phyloP scores from a whole-genome alignment of 2,329 filamentous ascomycete genomes.

The Zymoseptoria brevis region DNA sequence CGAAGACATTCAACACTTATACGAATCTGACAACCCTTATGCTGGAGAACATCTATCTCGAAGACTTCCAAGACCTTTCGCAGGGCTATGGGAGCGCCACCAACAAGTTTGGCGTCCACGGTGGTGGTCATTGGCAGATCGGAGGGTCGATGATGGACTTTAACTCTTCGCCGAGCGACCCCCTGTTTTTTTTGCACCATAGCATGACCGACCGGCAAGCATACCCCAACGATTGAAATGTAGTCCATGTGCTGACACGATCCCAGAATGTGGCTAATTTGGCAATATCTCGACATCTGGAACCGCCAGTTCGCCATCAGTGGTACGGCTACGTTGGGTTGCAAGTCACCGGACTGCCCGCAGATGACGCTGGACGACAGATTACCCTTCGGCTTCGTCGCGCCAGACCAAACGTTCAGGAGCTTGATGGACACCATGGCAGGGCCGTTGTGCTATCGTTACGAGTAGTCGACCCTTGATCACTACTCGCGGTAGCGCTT shows the following conservation, averaged over 20 bases:
- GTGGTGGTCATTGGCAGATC: slow-evolving; percentile 41
- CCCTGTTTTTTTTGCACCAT: slow-evolving; percentile 45
- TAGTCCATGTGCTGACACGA: slow-evolving; percentile 21
- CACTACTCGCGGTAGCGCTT: background rate
- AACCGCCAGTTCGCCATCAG: slow-evolving; percentile 33
- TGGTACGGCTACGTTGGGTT: slow-evolving; percentile 39
- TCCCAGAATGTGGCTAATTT: slow-evolving; percentile 42
- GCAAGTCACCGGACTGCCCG: slow-evolving; percentile 35
- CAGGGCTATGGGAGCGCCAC: slow-evolving; percentile 25
- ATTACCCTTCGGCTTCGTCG: slow-evolving; percentile 30
- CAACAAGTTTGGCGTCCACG: slow-evolving; percentile 33
- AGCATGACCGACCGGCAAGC: slow-evolving; percentile 31
- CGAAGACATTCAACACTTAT: slow-evolving; percentile 16
- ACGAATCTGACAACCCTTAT: slow-evolving; percentile 14
- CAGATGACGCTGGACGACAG: slow-evolving; percentile 40
- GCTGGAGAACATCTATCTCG: slow-evolving; percentile 15
- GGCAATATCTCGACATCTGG: slow-evolving; percentile 41
- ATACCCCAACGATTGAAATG: slow-evolving; percentile 4
- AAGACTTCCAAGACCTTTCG: slow-evolving; percentile 23
- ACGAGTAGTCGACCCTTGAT: slow-evolving; percentile 15
- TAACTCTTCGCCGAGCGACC: slow-evolving; percentile 39
- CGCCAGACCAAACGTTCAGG: slow-evolving; percentile 17
- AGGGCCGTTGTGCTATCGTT: slow-evolving; percentile 28
- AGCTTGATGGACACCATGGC: slow-evolving; percentile 28
- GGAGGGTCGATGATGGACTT: slow-evolving; percentile 42